Evolutionary conservation across 495 filamentous ascomycete genomes (phyloP).

Genomic region (Aspergillus cristatus): DNA sequence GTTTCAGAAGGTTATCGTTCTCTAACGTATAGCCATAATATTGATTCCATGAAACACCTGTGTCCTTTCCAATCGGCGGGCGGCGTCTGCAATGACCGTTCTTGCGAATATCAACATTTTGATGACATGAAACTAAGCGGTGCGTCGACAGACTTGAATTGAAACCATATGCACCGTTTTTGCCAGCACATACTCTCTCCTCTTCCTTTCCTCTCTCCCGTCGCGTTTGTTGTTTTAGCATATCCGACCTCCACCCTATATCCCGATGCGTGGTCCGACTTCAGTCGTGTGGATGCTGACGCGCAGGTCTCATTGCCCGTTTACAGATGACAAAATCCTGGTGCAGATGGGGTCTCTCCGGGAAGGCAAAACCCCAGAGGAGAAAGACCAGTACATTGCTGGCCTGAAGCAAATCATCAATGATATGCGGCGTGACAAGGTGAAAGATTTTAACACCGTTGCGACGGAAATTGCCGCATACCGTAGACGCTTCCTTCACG

Average conservation of each 20-base stretch:
- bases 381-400: conserved; percentile 60
- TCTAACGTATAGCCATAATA: conserved; percentile 83
- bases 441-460: conserved; percentile 73
- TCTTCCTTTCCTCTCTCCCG: conserved; percentile 5
- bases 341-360: conserved; percentile 66
- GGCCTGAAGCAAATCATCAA: conserved; percentile 70
- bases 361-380: conserved; percentile 61
- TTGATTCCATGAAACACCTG: conserved; percentile 61
- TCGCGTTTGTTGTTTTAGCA: neutral
- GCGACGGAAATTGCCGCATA: conserved; percentile 74
- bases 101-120: conserved; percentile 73
- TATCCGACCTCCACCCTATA: conserved; percentile 1
- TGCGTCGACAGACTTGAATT: conserved; percentile 53
- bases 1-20: conserved; percentile 75
- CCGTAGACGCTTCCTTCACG: conserved; percentile 59
- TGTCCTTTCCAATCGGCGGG: conserved; percentile 67
- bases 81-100: conserved; percentile 65
- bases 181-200: neutral
- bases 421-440: conserved; percentile 60
- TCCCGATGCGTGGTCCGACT: conserved; percentile 4
- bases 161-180: conserved; percentile 23
- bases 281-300: conserved; percentile 51
- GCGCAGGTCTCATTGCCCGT: conserved; percentile 41
- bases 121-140: conserved; percentile 65
- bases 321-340: conserved; percentile 77